A percentile compares a stretch with the other conserved stretches of the same genome.
Evolutionary conservation across 1,284 basidiomycete genomes (phyloP).

Genomic region (Veloboletus limbatus): DNA sequence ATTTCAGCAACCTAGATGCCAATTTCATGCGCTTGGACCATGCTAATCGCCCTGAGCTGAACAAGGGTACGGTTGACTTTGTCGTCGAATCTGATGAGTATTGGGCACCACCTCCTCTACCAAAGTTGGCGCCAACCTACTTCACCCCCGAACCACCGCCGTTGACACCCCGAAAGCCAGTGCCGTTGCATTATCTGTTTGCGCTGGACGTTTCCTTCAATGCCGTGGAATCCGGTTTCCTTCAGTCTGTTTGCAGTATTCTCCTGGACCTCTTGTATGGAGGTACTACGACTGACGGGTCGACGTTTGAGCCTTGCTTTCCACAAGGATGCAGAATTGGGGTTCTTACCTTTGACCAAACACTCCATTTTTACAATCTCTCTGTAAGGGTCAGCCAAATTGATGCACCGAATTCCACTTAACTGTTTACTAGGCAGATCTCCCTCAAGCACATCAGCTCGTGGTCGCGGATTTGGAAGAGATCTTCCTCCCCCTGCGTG

Average conservation of each 20-base stretch:
- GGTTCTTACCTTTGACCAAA: slow-evolving; percentile 83
- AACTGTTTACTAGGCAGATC: slow-evolving; percentile 43
- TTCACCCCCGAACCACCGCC: slow-evolving; percentile 47
- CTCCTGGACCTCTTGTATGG: slow-evolving; percentile 74
- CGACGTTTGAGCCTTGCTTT: slow-evolving; percentile 46
- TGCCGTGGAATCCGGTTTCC: slow-evolving; percentile 70
- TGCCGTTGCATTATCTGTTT: slow-evolving; percentile 81
- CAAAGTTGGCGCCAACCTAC: slow-evolving; percentile 52
- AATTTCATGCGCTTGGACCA: slow-evolving; percentile 84
- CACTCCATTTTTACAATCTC: slow-evolving; percentile 90
- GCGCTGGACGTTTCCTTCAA: slow-evolving; percentile 83
- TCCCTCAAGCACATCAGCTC: slow-evolving; percentile 69
- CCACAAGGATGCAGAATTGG: slow-evolving; percentile 60
- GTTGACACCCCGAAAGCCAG: slow-evolving; percentile 54
- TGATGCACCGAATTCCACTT: slow-evolving; percentile 20
- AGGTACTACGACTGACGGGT: slow-evolving; percentile 42
- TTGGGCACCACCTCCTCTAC: slow-evolving; percentile 75
- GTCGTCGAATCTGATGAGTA: slow-evolving; percentile 77
- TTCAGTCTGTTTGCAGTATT: slow-evolving; percentile 66
- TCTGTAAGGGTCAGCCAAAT: slow-evolving; percentile 54
- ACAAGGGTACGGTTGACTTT: slow-evolving; percentile 92
- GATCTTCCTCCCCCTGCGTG: slow-evolving; percentile 80
- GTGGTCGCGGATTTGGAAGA: slow-evolving; percentile 91
- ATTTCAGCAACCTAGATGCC: slow-evolving; percentile 85
- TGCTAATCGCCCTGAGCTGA: slow-evolving; percentile 81